Evolutionary conservation across 148 eudicot genomes (phyloP).

Genomic region (Rheum nobile): DNA sequence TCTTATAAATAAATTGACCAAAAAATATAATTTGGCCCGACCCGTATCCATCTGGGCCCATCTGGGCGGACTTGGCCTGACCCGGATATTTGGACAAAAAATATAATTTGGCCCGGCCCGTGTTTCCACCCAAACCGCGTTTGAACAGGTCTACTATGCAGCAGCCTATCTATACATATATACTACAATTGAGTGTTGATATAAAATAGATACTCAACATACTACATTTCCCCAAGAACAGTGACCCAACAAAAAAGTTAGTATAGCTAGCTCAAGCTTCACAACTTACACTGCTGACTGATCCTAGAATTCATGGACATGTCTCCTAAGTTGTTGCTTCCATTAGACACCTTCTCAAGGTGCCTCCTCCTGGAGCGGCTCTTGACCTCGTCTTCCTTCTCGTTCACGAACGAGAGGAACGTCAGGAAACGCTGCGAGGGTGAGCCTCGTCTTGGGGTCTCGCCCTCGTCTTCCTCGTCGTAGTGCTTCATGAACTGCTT

Average conservation of each 20-base stretch:
- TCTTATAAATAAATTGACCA: too few species aligned
- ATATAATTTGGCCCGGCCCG: too few species aligned
- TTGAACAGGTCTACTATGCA: too few species aligned
- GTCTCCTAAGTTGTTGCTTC: not conserved
- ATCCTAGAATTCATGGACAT: not conserved
- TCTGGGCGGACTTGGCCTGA: too few species aligned
- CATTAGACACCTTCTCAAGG: not conserved
- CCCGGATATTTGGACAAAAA: too few species aligned
- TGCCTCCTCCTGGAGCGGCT: constrained; percentile 1
- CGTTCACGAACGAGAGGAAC: constrained; percentile 2
- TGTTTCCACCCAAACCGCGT: too few species aligned
- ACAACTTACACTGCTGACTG: not conserved
- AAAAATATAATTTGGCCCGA: too few species aligned
- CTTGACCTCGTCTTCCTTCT: constrained; percentile 8
- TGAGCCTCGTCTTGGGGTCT: not conserved
- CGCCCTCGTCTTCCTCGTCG: not conserved
- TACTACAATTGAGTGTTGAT: not conserved
- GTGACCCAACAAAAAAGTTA: not conserved
- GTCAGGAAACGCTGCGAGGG: not conserved
- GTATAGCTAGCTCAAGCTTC: not conserved
- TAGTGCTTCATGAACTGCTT: constrained; percentile 9
- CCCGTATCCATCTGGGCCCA: too few species aligned
- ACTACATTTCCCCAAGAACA: too few species aligned
- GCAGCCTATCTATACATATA: too few species aligned
- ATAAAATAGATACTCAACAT: too few species aligned